Conservation (phyloP, 768 basidiomycete genomes). For the Tylopilus sp. region DNA sequence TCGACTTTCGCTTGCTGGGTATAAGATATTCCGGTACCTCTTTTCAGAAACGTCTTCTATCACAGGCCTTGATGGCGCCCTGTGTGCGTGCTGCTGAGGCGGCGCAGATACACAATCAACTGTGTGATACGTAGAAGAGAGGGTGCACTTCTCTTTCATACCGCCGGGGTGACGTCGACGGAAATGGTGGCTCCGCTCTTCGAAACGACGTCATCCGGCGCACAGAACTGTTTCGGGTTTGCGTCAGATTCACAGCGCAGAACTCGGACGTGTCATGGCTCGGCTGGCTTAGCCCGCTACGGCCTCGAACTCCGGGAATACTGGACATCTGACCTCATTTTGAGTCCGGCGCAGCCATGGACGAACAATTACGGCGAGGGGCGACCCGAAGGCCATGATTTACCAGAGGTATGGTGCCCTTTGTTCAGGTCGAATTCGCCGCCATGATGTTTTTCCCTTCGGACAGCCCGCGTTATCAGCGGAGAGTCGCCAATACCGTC, state of each 20-base stretch:
- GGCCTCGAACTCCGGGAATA: background rate
- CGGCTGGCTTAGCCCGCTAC: background rate
- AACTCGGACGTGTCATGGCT: background rate
- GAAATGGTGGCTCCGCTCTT: background rate
- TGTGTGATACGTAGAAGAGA: background rate
- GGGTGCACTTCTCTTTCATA: background rate
- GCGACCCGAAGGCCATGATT: background rate
- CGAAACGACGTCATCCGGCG: background rate
- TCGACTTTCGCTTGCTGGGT: background rate
- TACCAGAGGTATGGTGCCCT: too few species aligned
- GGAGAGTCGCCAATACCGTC: background rate
- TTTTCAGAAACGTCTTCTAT: background rate
- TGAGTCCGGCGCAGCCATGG: background rate
- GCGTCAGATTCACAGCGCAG: background rate
- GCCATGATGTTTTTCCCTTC: background rate
- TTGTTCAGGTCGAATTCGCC: background rate
- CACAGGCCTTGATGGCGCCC: background rate
- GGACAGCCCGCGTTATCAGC: conserved; percentile 1
- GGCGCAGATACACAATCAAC: background rate
- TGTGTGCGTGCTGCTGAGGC: background rate
- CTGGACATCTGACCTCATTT: background rate
- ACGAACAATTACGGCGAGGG: background rate
- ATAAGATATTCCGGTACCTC: background rate
- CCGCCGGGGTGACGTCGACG: background rate
- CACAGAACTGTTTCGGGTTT: background rate